Evolutionary conservation across 2,329 filamentous ascomycete species (phyloP), one percentile per base, ranked within the genome.

Genomic region (Amphichorda felina): DNA sequence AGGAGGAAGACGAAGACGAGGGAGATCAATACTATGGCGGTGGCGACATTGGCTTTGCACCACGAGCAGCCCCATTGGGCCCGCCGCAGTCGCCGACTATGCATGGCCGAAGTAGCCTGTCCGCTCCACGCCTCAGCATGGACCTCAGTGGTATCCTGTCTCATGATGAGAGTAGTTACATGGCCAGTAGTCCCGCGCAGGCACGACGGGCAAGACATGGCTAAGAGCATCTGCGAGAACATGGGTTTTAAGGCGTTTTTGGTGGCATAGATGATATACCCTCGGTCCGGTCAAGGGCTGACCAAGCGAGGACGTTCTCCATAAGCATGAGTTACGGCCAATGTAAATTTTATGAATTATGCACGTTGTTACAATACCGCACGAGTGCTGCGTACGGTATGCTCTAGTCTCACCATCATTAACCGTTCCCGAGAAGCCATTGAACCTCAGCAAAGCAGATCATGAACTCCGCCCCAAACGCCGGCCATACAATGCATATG

Each of bases 121-220:
- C 46, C 3, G 47, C 45, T 9, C 46, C 53, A 19, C 46, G 57
- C 55, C 62, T 43, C 51, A 77, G 72, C 44, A 59, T 79, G 36
- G 73, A 76, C 43, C 56, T 75, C 32, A 74, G 68, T 43, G 64
- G 68, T 27, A 52, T 75, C 8, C 53, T 76, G 35, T 73, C 70
- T 7, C 58, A 64, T 26, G 68, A 75, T 26, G 75, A 70, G 38
- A 75, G 72, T 50, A 76, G 70, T 42, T 60, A 70, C 37, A 57
- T 70, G 41, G 64, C 63, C 2, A 72, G 68, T 45, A 75, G 71
- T 44, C 72, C 72, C 3, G 47, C 42, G n/a, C 59, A 61, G 11
- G 47, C 61, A 8, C 57, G 59, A 38, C 58, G 65, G 10, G 45
- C 49, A 19, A 46, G 53, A 35, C 47, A 53, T 31, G 38, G 47